Base-by-base conservation (phyloP, 169 alveolate genomes). In the Plasmodium yoelii region DNA sequence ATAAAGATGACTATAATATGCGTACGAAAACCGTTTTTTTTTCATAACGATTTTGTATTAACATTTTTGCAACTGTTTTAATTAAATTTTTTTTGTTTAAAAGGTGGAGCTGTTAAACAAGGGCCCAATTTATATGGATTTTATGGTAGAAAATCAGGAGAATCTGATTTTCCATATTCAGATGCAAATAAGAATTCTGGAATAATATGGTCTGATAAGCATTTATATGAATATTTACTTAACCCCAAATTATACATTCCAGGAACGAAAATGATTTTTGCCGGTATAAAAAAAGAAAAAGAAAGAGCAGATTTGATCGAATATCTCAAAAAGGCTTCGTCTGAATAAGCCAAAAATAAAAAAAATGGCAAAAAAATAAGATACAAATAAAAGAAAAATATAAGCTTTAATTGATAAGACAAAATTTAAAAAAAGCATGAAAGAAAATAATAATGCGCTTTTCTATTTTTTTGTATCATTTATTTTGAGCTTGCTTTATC, bases 221-320 rank as follows among this genome's bases (percentile, higher is more conserved):
- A 96, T 94, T 88, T 97, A 87, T 96, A 93, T 93, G 97, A 93
- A 91, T 97, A 95, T 90, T 89, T 97, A 82, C 92, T 94, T 64
- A 96, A 97, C 92, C 99, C 99, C 49, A 95, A 95, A 94, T 93
- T 94, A 90, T 96, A 96, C 92, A 95, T 97, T 28, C 98, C 99
- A 18, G 99, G 99, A 19, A 98, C 98, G 69, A 96, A 97, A 93
- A 98, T 98, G 99, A 98, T 98, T 60, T 98, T 98, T 75, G 99
- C 99, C 15, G 99, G 99, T 15, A 93, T 98, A 64, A 97, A 97
- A 93, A 97, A 96, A 92, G 99, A 96, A 91, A 95, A 96, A 91
- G 99, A 97, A 75, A 94, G 99, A 80, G 99, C 98, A 15, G 99
- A 98, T 88, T 90, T 98, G 61, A 96, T 97, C 68, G 98, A 98